Percentiles rank a stretch among this genome's conserved stretches.
These are phyloP conservation scores for Cupressus sempervirens DNA, from an alignment of 75 land plant species.

Conservation along the genomic window DNA sequence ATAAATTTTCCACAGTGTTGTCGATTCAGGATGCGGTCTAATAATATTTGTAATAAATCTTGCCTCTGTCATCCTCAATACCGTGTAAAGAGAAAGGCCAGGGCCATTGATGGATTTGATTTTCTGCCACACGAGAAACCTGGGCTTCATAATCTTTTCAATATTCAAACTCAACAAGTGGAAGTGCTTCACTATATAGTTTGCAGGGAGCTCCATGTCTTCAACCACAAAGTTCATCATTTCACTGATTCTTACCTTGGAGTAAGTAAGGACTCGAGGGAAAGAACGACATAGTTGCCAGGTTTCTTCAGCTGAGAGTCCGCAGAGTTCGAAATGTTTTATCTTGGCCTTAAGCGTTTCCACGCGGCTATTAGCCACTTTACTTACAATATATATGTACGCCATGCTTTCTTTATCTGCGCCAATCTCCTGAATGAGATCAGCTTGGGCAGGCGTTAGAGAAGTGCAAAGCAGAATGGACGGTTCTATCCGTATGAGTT, in stretches of 20 bases:
- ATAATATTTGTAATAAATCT: too few species aligned
- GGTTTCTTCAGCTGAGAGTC: not conserved
- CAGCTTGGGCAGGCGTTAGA: not conserved
- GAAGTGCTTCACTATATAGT: not conserved
- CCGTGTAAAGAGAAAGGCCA: too few species aligned
- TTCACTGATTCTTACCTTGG: not conserved
- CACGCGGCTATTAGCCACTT: not conserved
- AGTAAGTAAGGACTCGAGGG: not conserved
- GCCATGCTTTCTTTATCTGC: not conserved
- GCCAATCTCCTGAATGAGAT: not conserved
- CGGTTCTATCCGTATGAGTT: not conserved
- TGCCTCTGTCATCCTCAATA: too few species aligned
- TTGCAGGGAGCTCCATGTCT: not conserved
- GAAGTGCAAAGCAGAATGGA: not conserved
- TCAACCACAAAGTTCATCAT: not conserved
- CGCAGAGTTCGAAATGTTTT: too few species aligned
- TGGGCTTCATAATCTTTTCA: too few species aligned
- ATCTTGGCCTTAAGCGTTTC: not conserved
- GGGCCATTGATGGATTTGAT: too few species aligned
- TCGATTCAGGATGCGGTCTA: too few species aligned
- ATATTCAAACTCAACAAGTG: too few species aligned
- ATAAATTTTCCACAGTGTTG: too few species aligned
- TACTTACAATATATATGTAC: not conserved
- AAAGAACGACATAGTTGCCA: not conserved
- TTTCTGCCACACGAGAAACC: too few species aligned